Evolutionary conservation across 148 eudicot genomes (phyloP).

Genomic region (Diospyros lotus): DNA sequence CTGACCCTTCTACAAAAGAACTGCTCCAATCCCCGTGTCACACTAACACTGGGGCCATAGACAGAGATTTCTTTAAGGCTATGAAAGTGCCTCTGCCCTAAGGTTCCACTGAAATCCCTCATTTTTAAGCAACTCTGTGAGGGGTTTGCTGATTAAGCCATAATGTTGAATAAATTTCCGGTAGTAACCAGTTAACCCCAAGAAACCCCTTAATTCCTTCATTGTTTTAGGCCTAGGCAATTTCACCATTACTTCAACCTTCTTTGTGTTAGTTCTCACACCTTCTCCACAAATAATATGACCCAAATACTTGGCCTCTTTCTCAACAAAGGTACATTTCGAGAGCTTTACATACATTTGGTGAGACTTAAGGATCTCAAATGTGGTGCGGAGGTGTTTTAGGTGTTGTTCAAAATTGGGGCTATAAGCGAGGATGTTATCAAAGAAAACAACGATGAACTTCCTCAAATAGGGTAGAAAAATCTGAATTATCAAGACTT

Average conservation of each 20-base stretch:
- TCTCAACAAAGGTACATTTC: not conserved
- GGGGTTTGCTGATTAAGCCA: not conserved
- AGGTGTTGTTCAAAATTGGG: not conserved
- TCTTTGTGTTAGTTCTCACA: not conserved
- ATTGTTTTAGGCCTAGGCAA: not conserved
- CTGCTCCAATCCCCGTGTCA: no score
- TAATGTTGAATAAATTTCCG: not conserved
- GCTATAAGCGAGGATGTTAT: not conserved
- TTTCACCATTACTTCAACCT: not conserved
- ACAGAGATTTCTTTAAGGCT: no score
- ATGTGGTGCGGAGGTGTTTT: not conserved
- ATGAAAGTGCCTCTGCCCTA: no score
- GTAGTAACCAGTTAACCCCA: not conserved
- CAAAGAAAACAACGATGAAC: not conserved
- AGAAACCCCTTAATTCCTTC: not conserved
- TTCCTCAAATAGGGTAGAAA: not conserved
- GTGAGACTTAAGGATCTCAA: not conserved
- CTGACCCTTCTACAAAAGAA: no score
- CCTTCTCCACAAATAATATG: not conserved
- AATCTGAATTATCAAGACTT: not conserved
- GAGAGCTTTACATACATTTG: not conserved
- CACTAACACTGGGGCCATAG: no score
- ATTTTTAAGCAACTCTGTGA: not conserved
- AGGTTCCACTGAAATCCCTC: not conserved
- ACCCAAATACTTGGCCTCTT: not conserved